Percentiles rank a stretch among this genome's conserved stretches.
phyloP scores from a whole-genome alignment of 352 stramenopile species.

The Globisporangium heterothallicum region DNA sequence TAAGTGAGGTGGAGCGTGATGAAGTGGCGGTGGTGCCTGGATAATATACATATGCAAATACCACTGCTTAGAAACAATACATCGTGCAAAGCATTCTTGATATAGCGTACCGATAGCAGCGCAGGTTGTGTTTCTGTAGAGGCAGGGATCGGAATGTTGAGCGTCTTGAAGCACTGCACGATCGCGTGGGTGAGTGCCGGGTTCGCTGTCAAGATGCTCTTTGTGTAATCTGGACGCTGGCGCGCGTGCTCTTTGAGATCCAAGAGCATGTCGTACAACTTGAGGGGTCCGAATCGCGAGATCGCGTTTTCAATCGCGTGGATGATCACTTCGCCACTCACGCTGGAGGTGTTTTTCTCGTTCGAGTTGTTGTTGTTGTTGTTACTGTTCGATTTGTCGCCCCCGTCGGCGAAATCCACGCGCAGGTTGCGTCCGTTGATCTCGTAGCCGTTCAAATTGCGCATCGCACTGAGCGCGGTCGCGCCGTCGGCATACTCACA shows the following conservation, averaged over 20 bases:
- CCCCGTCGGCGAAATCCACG: slow-evolving; percentile 79
- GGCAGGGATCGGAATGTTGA: slow-evolving; percentile 75
- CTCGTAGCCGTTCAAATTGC: slow-evolving; percentile 83
- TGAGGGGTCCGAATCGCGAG: slow-evolving; percentile 53
- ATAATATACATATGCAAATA: not conserved
- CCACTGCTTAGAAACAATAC: no score
- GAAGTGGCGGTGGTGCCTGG: not conserved
- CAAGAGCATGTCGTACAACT: slow-evolving; percentile 83
- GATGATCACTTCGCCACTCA: slow-evolving; percentile 76
- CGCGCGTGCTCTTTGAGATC: slow-evolving; percentile 74
- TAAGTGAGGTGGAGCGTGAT: slow-evolving; percentile 10
- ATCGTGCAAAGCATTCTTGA: no score
- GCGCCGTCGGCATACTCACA: slow-evolving; percentile 82
- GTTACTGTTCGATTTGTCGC: slow-evolving; percentile 41
- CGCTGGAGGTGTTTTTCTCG: slow-evolving; percentile 28
- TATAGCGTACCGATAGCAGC: slow-evolving; percentile 31
- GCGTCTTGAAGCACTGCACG: slow-evolving; percentile 79
- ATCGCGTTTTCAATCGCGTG: slow-evolving; percentile 77
- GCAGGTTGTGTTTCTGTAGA: slow-evolving; percentile 48
- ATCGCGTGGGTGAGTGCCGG: slow-evolving; percentile 79
- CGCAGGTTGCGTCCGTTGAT: slow-evolving; percentile 80
- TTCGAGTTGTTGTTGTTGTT: slow-evolving; percentile 23
- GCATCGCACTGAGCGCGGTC: slow-evolving; percentile 80
- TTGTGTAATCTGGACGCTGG: slow-evolving; percentile 70
- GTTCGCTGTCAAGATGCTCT: slow-evolving; percentile 69